phyloP scores from a whole-genome alignment of 2,329 filamentous ascomycete species.

The Rhynchosporium agropyri region DNA sequence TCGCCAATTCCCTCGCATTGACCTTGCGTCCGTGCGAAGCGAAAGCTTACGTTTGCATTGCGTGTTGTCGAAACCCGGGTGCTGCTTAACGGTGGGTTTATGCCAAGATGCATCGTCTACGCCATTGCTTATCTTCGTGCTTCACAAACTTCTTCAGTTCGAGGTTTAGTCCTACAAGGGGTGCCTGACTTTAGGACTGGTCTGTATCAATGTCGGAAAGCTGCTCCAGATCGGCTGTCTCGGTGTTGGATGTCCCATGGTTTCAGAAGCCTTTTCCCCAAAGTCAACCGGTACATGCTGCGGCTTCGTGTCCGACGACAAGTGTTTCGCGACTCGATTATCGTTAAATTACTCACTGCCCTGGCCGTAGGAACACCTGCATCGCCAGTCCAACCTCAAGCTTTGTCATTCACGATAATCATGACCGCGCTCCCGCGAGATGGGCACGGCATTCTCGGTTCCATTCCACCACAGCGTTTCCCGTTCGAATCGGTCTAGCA shows the following conservation, averaged over 20 bases:
- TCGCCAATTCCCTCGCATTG: conserved; percentile 22
- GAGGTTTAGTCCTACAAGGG: conserved; percentile 1
- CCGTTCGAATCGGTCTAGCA: conserved; percentile 47
- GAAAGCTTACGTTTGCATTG: conserved; percentile 28
- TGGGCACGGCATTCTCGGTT: conserved; percentile 34
- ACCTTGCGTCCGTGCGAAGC: conserved; percentile 30
- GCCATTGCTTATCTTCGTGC: conserved; percentile 20
- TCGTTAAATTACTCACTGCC: conserved; percentile 36
- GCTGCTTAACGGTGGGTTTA: conserved; percentile 20
- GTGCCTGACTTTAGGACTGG: too few species aligned
- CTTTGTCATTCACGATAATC: conserved; percentile 38
- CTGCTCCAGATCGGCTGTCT: too few species aligned
- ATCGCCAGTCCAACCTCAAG: conserved; percentile 30
- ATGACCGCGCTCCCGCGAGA: conserved; percentile 27
- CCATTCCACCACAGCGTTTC: conserved; percentile 32
- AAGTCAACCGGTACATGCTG: conserved; percentile 30
- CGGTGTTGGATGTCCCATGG: too few species aligned
- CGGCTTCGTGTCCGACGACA: conserved; percentile 31
- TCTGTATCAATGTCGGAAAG: too few species aligned
- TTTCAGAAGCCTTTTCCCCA: not conserved
- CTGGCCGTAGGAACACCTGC: conserved; percentile 37
- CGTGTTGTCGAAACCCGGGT: conserved; percentile 18
- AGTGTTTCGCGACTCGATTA: conserved; percentile 32
- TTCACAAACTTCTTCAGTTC: conserved; percentile 31
- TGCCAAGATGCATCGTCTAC: conserved; percentile 20